Evolutionary conservation across 1,284 basidiomycete genomes (phyloP), one percentile per base, ranked within the genome.

Genomic region (Sporisorium exsertum): DNA sequence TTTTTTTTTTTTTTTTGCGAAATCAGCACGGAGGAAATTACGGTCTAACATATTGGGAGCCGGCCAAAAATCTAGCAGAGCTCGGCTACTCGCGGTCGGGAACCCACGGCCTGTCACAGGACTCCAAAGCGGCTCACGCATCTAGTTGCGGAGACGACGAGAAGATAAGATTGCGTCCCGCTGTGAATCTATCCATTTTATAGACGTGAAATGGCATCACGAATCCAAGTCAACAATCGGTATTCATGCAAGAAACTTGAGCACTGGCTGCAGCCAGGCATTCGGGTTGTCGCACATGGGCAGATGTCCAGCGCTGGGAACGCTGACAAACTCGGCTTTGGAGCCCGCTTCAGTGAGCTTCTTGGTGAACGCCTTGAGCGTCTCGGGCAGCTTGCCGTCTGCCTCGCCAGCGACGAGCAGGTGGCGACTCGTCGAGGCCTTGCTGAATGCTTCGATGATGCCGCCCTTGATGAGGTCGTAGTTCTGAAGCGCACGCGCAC

Each of bases 261-360:
- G 66, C 12, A 77, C 64, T 8, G 66, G 59, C 54, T 69, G 60
- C 12, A 70, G 29, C 69, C 77, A 86, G 20, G 70, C 77, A n/a
- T 82, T 68, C 18, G 85, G 81, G 35, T 83, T 81, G 63, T 87
- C 86, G 27, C 87, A 78, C 85, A 87, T 87, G 15, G 87, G 87
- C 64, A 87, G 71, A 66, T 87, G 87, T 26, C 87, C 87, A 9
- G 85, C 84, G 9, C 75, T 80, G 7, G 79, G 58, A 52, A 87
- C 77, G 50, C 66, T 75, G 32, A 73, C 81, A 53, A 86, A 87
- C 22, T 59, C 53, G 7, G 82, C 82, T 1, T 78, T 62, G 22
- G 79, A 79, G 29, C 83, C 86, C 6, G 69, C 69, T 24, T 77
- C 65, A 18, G 56, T 76, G n/a, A 87, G 73, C 58, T 82, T 77